Percentiles rank a stretch among this genome's conserved stretches.
Evolutionary conservation across 2,329 filamentous ascomycete genomes (phyloP).

Genomic region (Clonostachys rosea): DNA sequence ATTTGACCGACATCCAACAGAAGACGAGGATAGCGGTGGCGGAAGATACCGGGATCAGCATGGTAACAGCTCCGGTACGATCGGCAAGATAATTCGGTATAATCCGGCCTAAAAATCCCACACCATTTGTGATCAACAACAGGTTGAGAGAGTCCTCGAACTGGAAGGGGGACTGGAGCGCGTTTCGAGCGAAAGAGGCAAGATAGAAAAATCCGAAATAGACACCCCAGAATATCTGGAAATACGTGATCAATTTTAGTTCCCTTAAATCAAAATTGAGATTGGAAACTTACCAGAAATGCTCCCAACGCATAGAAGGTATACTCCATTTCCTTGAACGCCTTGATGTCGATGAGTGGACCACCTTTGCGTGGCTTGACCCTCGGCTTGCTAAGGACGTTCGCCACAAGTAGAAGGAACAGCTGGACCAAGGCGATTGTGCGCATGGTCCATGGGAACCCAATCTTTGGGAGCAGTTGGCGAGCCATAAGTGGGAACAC

Average conservation of each 20-base stretch:
- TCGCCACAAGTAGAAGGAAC: constrained; percentile 7
- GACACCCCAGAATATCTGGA: constrained; percentile 21
- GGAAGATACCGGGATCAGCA: constrained; percentile 44
- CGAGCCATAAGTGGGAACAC: constrained; percentile 29
- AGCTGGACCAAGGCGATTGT: constrained; percentile 19
- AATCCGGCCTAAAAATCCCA: constrained; percentile 51
- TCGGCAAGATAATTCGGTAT: constrained; percentile 52
- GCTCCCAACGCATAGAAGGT: constrained; percentile 21
- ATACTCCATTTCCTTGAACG: constrained; percentile 43
- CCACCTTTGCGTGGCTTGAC: constrained; percentile 43
- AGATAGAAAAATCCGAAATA: constrained; percentile 29
- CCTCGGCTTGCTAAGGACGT: constrained; percentile 38
- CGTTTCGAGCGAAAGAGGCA: constrained; percentile 22
- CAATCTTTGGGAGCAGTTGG: constrained; percentile 12
- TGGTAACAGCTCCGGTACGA: constrained; percentile 49
- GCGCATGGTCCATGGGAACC: constrained; percentile 36
- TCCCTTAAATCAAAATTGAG: not conserved
- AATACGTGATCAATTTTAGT: not conserved
- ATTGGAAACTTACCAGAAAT: constrained; percentile 6
- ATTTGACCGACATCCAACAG: constrained; percentile 47
- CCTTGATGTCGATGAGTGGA: constrained; percentile 41
- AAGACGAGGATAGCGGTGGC: constrained; percentile 38
- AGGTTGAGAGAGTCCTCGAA: constrained; percentile 50
- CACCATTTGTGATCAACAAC: constrained; percentile 54
- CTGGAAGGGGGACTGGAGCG: constrained; percentile 29